Conservation (phyloP, 495 filamentous ascomycete species). For the Aspergillus biplanus region DNA sequence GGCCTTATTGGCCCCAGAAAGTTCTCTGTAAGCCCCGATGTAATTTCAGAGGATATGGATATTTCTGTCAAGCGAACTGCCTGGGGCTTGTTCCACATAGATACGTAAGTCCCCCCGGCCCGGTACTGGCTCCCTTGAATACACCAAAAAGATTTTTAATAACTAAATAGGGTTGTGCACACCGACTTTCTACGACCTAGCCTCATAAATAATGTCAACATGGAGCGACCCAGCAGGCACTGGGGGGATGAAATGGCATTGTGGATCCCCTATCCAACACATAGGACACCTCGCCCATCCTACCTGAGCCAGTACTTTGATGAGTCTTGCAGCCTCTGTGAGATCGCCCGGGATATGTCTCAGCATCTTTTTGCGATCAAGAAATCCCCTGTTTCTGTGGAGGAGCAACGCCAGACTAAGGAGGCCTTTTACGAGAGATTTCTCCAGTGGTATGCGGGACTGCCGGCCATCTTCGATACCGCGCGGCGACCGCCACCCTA, state of each 20-base stretch:
- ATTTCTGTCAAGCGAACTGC: slow-evolving; percentile 40
- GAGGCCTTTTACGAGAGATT: slow-evolving; percentile 41
- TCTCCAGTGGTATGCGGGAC: slow-evolving; percentile 35
- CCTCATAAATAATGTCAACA: slow-evolving; percentile 42
- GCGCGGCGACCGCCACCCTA: slow-evolving; percentile 38
- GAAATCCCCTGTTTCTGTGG: neutral
- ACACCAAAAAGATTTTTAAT: slow-evolving; percentile 1
- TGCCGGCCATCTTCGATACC: slow-evolving; percentile 37
- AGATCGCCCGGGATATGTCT: slow-evolving; percentile 49
- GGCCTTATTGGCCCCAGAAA: slow-evolving; percentile 39
- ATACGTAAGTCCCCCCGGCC: slow-evolving; percentile 37
- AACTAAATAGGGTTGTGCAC: slow-evolving; percentile 39
- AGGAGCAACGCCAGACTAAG: slow-evolving; percentile 30
- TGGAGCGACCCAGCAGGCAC: slow-evolving; percentile 28
- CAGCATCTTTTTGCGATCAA: slow-evolving; percentile 38
- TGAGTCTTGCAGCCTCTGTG: slow-evolving; percentile 43
- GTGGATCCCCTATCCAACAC: slow-evolving; percentile 48
- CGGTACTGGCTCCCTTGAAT: neutral
- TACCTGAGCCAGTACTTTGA: slow-evolving; percentile 45
- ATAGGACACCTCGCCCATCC: slow-evolving; percentile 35
- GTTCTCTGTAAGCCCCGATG: slow-evolving; percentile 23
- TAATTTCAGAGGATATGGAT: slow-evolving; percentile 40
- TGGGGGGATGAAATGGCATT: slow-evolving; percentile 23
- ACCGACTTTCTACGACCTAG: slow-evolving; percentile 45
- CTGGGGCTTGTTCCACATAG: slow-evolving; percentile 51